Conservation (phyloP, 1,284 basidiomycete species). For the Leccinum pallidistipes region DNA sequence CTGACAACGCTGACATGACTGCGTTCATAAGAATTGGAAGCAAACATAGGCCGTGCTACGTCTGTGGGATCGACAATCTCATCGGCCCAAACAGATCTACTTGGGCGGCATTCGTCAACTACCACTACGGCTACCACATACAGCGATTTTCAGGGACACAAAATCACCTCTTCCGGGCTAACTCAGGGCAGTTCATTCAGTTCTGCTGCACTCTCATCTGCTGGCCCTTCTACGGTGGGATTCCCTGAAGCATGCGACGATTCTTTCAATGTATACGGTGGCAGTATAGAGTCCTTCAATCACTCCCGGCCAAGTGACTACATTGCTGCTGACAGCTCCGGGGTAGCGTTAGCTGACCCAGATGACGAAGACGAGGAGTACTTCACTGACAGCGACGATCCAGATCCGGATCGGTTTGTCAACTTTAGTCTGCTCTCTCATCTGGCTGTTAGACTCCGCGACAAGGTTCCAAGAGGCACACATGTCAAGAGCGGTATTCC, state of each 20-base stretch:
- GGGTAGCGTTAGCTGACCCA: slow-evolving; percentile 45
- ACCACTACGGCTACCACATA: no score
- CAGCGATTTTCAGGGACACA: neutral
- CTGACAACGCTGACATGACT: slow-evolving; percentile 9
- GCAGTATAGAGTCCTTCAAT: slow-evolving; percentile 33
- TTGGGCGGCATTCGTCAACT: no score
- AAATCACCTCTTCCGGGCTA: slow-evolving; percentile 17
- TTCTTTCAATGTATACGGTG: slow-evolving; percentile 21
- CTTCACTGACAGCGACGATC: slow-evolving; percentile 70
- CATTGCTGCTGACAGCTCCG: slow-evolving; percentile 40
- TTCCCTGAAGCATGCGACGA: slow-evolving; percentile 18
- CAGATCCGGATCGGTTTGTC: slow-evolving; percentile 78
- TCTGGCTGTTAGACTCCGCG: slow-evolving; percentile 83
- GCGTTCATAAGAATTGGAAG: slow-evolving; percentile 10
- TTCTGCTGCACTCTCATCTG: slow-evolving; percentile 22
- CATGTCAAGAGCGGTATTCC: slow-evolving; percentile 92
- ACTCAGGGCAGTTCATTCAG: slow-evolving; percentile 16
- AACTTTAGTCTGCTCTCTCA: slow-evolving; percentile 88
- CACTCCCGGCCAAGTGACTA: slow-evolving; percentile 23
- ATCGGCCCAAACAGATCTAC: no score
- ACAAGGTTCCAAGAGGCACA: slow-evolving; percentile 80
- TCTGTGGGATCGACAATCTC: no score
- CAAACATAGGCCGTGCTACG: no score
- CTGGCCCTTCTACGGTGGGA: slow-evolving; percentile 28
- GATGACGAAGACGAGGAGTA: slow-evolving; percentile 51